Conservation (phyloP, 176 grass and related monocot genomes). For the Olyra latifolia region DNA sequence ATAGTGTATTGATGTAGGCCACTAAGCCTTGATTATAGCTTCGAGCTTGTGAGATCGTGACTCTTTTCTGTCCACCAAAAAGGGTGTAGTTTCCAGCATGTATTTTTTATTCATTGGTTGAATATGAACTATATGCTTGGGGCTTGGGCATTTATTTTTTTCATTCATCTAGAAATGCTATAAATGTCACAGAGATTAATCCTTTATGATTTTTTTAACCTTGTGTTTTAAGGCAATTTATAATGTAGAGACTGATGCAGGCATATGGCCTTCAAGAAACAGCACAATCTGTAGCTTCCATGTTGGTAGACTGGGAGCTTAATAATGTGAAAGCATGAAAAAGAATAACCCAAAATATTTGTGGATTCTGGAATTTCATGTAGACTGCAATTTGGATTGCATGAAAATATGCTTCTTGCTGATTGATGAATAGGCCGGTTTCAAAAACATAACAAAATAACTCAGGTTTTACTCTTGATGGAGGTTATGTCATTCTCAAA, state of each 20-base stretch:
- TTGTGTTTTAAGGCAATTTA: slow-evolving; percentile 2
- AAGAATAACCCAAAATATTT: background rate
- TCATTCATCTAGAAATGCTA: slow-evolving; percentile 13
- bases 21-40: background rate
- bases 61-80: background rate
- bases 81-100: slow-evolving; percentile 11
- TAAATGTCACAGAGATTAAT: background rate
- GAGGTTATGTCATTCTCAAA: background rate
- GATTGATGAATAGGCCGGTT: background rate
- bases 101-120: slow-evolving; percentile 4
- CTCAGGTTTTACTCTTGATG: background rate
- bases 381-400: background rate
- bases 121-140: slow-evolving; percentile 10
- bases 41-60: background rate
- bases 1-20: background rate
- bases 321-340: background rate
- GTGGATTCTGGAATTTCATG: background rate
- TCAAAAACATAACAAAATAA: slow-evolving; percentile 13
- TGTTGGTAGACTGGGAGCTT: background rate
- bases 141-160: background rate
- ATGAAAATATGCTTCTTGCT: slow-evolving; percentile 1
- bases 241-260: background rate
- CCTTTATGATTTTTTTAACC: background rate
- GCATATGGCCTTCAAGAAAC: background rate
- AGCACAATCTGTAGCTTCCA: background rate